A percentile compares a stretch with the other conserved stretches of the same genome.
phyloP scores from a whole-genome alignment of 257 asterid species.

The Solanum piurae region DNA sequence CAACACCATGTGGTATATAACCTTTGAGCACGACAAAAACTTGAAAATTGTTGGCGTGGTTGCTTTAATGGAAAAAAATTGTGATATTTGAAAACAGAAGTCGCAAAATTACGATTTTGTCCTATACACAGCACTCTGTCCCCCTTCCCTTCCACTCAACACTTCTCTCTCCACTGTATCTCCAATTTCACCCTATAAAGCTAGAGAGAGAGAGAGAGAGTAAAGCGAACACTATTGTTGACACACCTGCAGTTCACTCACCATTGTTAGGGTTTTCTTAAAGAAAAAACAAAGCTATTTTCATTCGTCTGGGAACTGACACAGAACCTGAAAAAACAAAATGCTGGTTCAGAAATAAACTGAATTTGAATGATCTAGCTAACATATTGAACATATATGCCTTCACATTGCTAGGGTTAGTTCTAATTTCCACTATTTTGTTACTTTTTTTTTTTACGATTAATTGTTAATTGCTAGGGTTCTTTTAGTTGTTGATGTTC shows the following conservation, averaged over 20 bases:
- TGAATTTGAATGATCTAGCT: slow-evolving; percentile 31
- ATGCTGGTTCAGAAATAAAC: slow-evolving; percentile 8
- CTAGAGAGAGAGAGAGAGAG: not conserved
- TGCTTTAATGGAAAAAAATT: not conserved
- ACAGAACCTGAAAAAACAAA: not conserved
- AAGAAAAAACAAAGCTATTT: not conserved
- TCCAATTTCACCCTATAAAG: not conserved
- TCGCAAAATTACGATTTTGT: not conserved
- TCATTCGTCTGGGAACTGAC: not conserved
- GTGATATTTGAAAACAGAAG: not conserved
- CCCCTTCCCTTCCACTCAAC: not conserved
- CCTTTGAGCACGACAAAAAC: not conserved
- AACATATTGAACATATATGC: slow-evolving; percentile 29
- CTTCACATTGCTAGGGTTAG: slow-evolving; percentile 28
- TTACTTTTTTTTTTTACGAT: not conserved
- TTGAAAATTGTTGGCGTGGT: not conserved
- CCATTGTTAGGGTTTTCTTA: slow-evolving; percentile 15
- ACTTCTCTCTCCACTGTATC: not conserved
- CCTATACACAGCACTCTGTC: not conserved
- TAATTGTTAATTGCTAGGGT: not conserved
- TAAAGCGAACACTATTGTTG: slow-evolving; percentile 11
- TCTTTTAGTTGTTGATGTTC: not conserved
- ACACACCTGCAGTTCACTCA: not conserved
- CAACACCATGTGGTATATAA: too few relatives aligned
- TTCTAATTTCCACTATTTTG: slow-evolving; percentile 19